Conservation (phyloP, 1,284 basidiomycete species). For the Moesziomyces sp. region DNA sequence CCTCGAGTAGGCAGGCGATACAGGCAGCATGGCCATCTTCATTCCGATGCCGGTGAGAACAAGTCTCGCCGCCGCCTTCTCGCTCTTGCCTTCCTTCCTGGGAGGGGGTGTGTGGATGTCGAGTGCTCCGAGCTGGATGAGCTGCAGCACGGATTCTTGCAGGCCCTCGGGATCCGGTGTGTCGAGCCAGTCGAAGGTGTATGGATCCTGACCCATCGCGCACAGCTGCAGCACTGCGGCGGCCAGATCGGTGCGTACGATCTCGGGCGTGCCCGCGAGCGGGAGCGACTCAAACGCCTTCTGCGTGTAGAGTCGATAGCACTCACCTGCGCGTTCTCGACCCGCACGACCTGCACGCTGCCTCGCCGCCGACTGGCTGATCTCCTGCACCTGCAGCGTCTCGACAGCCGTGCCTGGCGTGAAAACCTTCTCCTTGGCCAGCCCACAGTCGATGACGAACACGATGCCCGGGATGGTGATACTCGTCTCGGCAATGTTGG, state of each 20-base stretch:
- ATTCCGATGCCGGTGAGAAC: conserved; percentile 55
- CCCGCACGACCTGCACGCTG: conserved; percentile 65
- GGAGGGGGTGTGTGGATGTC: conserved; percentile 18
- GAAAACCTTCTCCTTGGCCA: conserved; percentile 94
- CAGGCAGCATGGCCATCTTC: conserved; percentile 60
- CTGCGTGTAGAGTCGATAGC: conserved; percentile 62
- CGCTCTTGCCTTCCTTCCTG: conserved; percentile 5
- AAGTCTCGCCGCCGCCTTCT: conserved; percentile 13
- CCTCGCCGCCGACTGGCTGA: conserved; percentile 58
- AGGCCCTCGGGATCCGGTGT: conserved; percentile 47
- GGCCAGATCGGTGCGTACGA: conserved; percentile 59
- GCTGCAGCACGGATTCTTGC: conserved; percentile 54
- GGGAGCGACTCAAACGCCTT: conserved; percentile 45
- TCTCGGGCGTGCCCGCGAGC: conserved; percentile 53
- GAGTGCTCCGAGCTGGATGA: conserved; percentile 63
- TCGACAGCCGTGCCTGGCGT: conserved; percentile 56
- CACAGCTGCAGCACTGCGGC: conserved; percentile 57
- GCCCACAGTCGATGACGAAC: conserved; percentile 85
- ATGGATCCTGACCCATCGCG: conserved; percentile 62
- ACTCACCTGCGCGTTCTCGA: conserved; percentile 58
- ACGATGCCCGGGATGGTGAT: conserved; percentile 96
- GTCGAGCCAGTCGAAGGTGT: conserved; percentile 64
- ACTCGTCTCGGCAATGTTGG: conserved; percentile 81
- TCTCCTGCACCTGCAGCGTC: conserved; percentile 55
- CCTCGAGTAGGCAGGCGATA: conserved; percentile 58